These are phyloP conservation scores for Sugiyamaella qingdaonensis DNA, from an alignment of 805 yeast genomes.

Conservation along the genomic window DNA sequence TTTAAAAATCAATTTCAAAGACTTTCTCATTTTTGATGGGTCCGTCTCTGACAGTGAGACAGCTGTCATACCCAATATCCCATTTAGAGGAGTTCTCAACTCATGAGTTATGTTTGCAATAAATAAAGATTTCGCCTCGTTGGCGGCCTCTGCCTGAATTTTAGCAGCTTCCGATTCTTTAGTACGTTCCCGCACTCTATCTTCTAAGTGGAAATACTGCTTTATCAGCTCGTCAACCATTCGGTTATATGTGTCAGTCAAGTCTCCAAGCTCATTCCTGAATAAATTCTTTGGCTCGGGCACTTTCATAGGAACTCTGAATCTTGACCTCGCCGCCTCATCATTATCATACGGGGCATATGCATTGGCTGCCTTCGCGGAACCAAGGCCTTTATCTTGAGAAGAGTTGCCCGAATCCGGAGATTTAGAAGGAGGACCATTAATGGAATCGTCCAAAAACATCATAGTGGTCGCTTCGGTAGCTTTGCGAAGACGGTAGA, in stretches of 20 bases:
- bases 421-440: background rate
- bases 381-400: background rate
- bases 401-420: background rate
- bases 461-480: constrained; percentile 55
- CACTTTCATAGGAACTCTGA: constrained; percentile 18
- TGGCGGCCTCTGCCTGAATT: constrained; percentile 56
- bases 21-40: constrained; percentile 57
- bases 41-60: constrained; percentile 86
- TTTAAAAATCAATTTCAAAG: constrained; percentile 75
- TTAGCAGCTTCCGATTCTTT: constrained; percentile 65
- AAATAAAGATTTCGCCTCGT: constrained; percentile 89
- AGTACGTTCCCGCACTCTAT: constrained; percentile 80
- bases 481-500: constrained; percentile 71
- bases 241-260: constrained; percentile 82
- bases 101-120: constrained; percentile 95
- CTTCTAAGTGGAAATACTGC: constrained; percentile 82
- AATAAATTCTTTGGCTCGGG: constrained; percentile 18
- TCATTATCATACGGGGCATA: background rate
- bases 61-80: constrained; percentile 93
- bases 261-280: constrained; percentile 77
- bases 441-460: constrained; percentile 15
- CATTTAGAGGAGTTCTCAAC: constrained; percentile 89
- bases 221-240: constrained; percentile 85
- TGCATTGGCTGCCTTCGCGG: background rate
- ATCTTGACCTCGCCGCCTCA: background rate